Percentiles rank a stretch among this genome's conserved stretches.
These are phyloP conservation scores for Syncephalastrum sp. DNA, from an alignment of 371 early-diverging fungal species.

Conservation along the genomic window DNA sequence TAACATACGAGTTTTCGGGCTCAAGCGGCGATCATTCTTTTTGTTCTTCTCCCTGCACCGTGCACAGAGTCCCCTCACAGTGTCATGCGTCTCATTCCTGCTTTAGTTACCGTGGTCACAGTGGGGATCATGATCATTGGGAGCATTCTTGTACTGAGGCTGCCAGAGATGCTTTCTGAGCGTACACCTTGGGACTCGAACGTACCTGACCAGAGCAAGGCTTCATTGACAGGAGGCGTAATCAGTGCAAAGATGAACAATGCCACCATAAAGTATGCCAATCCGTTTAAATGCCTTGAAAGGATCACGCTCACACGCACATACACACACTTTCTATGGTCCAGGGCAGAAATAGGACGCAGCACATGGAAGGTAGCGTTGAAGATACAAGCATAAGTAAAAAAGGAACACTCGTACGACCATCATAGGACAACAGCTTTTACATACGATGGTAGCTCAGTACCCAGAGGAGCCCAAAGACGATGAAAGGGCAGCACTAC, in stretches of 20 bases:
- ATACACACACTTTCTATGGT: neutral
- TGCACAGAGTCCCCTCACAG: no score
- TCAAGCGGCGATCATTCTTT: no score
- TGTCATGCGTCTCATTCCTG: no score
- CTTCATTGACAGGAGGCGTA: conserved; percentile 33
- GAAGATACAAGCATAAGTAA: neutral
- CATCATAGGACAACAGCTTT: conserved; percentile 38
- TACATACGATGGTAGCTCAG: conserved; percentile 97
- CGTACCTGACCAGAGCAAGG: neutral
- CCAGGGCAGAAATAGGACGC: conserved; percentile 84
- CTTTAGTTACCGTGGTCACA: no score
- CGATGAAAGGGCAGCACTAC: conserved; percentile 79
- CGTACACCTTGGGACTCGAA: no score
- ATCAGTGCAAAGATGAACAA: conserved; percentile 85
- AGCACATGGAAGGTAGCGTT: conserved; percentile 67
- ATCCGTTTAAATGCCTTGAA: neutral
- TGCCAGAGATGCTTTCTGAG: no score
- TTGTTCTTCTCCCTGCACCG: no score
- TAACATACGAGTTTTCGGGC: no score
- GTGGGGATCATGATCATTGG: no score
- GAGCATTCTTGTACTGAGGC: no score
- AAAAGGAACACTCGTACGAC: neutral
- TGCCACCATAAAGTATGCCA: conserved; percentile 70
- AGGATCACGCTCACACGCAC: neutral
- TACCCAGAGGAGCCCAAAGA: conserved; percentile 86